phyloP scores from a whole-genome alignment of 78 protist genomes.

The Anaeramoeba flamelloides region DNA sequence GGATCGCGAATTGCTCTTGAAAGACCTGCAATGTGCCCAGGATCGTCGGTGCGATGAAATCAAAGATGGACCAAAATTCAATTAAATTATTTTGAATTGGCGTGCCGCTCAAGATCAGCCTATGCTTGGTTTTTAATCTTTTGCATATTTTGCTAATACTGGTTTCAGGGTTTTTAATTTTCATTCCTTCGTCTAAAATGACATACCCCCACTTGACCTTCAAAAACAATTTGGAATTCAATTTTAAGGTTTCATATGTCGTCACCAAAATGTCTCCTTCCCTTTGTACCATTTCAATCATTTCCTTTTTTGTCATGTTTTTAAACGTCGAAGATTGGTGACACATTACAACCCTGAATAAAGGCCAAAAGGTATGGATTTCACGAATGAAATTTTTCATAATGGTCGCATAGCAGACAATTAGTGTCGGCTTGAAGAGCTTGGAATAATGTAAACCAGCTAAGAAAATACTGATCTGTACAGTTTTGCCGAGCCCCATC shows the following conservation, averaged over 20 bases:
- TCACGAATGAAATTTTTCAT: slow-evolving; percentile 76
- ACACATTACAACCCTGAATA: slow-evolving; percentile 33
- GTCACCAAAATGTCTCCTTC: no score
- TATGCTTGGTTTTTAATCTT: slow-evolving; percentile 51
- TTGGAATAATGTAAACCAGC: slow-evolving; percentile 28
- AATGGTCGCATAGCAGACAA: slow-evolving; percentile 74
- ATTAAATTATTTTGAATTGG: slow-evolving; percentile 86
- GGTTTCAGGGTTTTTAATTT: slow-evolving; percentile 84
- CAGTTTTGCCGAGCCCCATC: slow-evolving; percentile 84
- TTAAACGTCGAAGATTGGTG: slow-evolving; percentile 36
- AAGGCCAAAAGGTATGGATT: slow-evolving; percentile 68
- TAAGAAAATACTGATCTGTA: slow-evolving; percentile 57
- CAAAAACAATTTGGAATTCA: slow-evolving; percentile 10
- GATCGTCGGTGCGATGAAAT: slow-evolving; percentile 84
- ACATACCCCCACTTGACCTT: slow-evolving; percentile 47
- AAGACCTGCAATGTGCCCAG: slow-evolving; percentile 57
- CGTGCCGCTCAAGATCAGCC: slow-evolving; percentile 76
- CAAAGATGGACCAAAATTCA: slow-evolving; percentile 96
- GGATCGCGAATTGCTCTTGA: slow-evolving; percentile 43
- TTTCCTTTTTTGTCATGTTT: not conserved
- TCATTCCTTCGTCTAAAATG: slow-evolving; percentile 92
- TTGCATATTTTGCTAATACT: slow-evolving; percentile 60
- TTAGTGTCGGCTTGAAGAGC: slow-evolving; percentile 30
- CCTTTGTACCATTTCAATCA: not conserved
- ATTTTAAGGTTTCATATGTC: slow-evolving; percentile 51